Conservation (phyloP, 2,329 filamentous ascomycete genomes). For the Scytalidium sp. region DNA sequence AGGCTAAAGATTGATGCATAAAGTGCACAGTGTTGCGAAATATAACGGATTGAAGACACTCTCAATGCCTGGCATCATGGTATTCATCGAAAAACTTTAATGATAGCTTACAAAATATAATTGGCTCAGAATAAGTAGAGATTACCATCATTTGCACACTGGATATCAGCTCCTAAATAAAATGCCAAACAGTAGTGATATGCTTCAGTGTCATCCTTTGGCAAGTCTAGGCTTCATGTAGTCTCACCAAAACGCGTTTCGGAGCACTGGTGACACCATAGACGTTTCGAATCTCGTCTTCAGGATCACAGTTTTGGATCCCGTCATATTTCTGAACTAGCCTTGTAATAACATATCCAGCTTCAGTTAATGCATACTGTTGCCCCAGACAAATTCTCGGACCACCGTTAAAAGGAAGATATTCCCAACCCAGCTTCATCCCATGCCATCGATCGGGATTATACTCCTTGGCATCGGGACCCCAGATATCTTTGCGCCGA, state of each 20-base stretch:
- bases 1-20: too few species aligned
- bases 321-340: conserved; percentile 5
- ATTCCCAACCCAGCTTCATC: conserved; percentile 1
- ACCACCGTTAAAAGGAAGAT: conserved; percentile 11
- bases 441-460: conserved; percentile 20
- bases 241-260: background rate
- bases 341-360: conserved; percentile 6
- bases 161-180: too few species aligned
- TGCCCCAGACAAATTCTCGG: conserved; percentile 42
- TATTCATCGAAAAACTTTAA: too few species aligned
- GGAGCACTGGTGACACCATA: background rate
- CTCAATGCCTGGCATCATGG: too few species aligned
- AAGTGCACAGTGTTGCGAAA: too few species aligned
- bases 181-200: too few species aligned
- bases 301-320: background rate
- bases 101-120: too few species aligned
- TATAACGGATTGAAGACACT: too few species aligned
- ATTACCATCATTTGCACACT: too few species aligned
- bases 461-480: conserved; percentile 8
- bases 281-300: background rate
- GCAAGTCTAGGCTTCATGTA: too few species aligned
- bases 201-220: too few species aligned
- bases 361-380: conserved; percentile 11
- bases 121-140: too few species aligned
- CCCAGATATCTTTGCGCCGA: conserved; percentile 24